Evolutionary conservation across 2,329 filamentous ascomycete genomes (phyloP).

Genomic region (Trichoderma guizhouense): DNA sequence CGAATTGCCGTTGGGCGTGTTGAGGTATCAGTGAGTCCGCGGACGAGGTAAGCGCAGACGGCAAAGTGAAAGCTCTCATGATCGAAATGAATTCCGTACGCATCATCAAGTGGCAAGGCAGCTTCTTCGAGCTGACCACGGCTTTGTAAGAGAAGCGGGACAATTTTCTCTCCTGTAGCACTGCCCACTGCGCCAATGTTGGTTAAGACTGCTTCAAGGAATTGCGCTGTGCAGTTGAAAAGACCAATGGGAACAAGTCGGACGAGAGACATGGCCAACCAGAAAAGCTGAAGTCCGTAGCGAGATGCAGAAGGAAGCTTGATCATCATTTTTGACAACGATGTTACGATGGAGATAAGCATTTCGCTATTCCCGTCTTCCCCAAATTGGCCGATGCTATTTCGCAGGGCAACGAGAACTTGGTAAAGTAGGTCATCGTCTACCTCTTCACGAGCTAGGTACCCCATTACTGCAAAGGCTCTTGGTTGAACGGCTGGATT

Average conservation of each 20-base stretch:
- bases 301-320: conserved; percentile 64
- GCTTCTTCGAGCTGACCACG: conserved; percentile 59
- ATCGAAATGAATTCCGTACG: conserved; percentile 64
- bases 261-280: conserved; percentile 65
- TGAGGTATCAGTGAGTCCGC: conserved; percentile 60
- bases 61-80: conserved; percentile 65
- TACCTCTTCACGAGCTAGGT: conserved; percentile 66
- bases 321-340: conserved; percentile 67
- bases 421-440: conserved; percentile 70
- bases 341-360: conserved; percentile 64
- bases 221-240: conserved; percentile 64
- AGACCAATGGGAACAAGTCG: conserved; percentile 59
- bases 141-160: conserved; percentile 58
- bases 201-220: conserved; percentile 61
- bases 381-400: conserved; percentile 61
- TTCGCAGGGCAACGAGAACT: conserved; percentile 64
- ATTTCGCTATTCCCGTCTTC: conserved; percentile 65
- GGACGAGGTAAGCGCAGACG: conserved; percentile 60
- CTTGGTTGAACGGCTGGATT: conserved; percentile 68
- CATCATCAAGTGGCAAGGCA: conserved; percentile 58
- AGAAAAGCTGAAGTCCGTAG: conserved; percentile 67
- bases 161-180: conserved; percentile 57
- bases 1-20: conserved; percentile 58
- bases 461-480: conserved; percentile 69
- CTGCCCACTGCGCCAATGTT: conserved; percentile 62